These are phyloP conservation scores for Aquilaria yunnanensis DNA, from an alignment of 345 rosid genomes.

Conservation along the genomic window DNA sequence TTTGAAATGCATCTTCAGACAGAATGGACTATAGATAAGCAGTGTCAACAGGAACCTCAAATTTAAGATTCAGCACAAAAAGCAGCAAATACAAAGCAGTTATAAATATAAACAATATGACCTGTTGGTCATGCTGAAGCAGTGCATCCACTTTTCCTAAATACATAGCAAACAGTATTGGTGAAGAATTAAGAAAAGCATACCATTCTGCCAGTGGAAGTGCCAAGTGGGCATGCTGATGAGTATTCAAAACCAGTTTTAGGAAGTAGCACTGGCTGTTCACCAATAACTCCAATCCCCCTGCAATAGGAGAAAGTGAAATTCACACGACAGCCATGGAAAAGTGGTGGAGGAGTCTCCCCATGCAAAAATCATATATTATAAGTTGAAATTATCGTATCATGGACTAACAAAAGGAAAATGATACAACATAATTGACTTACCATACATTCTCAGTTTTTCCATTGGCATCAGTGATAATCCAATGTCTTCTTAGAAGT, in stretches of 20 bases:
- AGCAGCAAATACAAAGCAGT: neutral
- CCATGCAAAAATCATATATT: neutral
- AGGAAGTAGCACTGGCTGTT: constrained; percentile 77
- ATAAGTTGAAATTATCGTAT: neutral
- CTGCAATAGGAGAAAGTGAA: constrained; percentile 20
- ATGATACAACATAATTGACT: constrained; percentile 13
- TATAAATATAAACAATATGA: neutral
- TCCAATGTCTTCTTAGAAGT: constrained; percentile 75
- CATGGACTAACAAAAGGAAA: constrained; percentile 1
- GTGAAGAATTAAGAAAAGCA: neutral
- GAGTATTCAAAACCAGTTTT: constrained; percentile 66
- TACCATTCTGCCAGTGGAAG: constrained; percentile 69
- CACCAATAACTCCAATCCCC: constrained; percentile 72
- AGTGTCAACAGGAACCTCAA: too few relatives aligned
- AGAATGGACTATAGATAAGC: too few relatives aligned
- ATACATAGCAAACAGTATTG: neutral
- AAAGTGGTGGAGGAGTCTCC: too few relatives aligned
- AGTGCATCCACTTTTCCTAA: neutral
- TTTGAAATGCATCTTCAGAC: neutral
- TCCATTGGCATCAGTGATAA: constrained; percentile 59
- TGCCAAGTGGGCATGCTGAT: constrained; percentile 67
- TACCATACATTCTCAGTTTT: constrained; percentile 68
- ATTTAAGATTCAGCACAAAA: neutral
- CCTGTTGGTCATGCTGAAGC: too few relatives aligned
- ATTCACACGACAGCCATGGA: constrained; percentile 6